Conservation (phyloP, 2,329 filamentous ascomycete species). For the Aspergillus arachidicola region DNA sequence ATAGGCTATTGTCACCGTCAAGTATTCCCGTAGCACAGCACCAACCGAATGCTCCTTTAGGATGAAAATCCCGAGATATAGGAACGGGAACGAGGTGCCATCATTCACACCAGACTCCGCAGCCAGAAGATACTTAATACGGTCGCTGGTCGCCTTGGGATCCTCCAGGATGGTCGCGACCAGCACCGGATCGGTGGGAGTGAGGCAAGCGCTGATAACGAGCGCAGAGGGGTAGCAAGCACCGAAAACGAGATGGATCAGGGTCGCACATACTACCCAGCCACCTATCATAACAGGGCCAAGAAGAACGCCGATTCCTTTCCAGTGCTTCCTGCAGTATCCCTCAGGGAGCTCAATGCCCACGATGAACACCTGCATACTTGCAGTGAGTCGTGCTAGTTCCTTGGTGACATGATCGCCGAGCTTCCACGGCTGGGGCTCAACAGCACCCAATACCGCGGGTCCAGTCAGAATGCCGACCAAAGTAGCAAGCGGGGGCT, state of each 20-base stretch:
- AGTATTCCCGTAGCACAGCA: background rate
- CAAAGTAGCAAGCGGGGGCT: background rate
- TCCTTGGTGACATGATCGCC: slow-evolving; percentile 1
- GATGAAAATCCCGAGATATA: background rate
- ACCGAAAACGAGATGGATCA: background rate
- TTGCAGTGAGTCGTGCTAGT: background rate
- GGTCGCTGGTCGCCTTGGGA: background rate
- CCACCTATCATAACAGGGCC: background rate
- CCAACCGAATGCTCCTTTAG: background rate
- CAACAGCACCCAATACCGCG: background rate
- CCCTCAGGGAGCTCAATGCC: background rate
- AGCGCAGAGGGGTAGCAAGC: background rate
- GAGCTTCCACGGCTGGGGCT: background rate
- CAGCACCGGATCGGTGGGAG: background rate
- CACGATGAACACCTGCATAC: slow-evolving; percentile 2
- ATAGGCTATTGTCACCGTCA: background rate
- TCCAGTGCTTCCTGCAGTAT: background rate
- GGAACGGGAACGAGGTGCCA: background rate
- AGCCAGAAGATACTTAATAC: background rate
- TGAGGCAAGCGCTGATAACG: background rate
- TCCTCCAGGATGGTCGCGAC: slow-evolving; percentile 2
- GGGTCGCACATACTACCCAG: background rate
- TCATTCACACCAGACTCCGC: slow-evolving; percentile 1
- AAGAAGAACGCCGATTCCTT: background rate
- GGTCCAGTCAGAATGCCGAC: background rate